Conservation (phyloP, 2,329 filamentous ascomycete genomes). For the Penicillium sp. region DNA sequence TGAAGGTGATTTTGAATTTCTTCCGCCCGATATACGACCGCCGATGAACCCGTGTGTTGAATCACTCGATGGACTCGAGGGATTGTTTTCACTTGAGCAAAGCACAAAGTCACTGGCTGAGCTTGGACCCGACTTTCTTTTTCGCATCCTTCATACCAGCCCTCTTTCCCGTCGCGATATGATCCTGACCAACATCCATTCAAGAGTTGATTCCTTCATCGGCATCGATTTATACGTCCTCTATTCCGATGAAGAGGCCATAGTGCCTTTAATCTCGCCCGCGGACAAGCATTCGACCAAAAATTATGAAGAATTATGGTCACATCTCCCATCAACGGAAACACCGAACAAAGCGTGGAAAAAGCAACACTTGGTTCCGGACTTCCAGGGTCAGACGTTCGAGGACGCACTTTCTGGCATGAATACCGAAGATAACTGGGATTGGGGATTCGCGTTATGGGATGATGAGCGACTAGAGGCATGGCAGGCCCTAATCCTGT, state of each 20-base stretch:
- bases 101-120: background rate
- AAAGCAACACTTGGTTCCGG: background rate
- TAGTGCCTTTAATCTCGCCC: constrained; percentile 12
- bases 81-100: no score
- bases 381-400: background rate
- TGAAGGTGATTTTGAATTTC: no score
- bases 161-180: constrained; percentile 13
- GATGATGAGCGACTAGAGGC: background rate
- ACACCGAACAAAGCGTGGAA: constrained; percentile 16
- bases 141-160: constrained; percentile 9
- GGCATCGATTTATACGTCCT: background rate
- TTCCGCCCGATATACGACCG: no score
- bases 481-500: background rate
- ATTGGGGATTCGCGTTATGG: background rate
- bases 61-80: no score
- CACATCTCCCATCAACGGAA: constrained; percentile 3
- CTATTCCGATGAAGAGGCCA: background rate
- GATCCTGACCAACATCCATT: constrained; percentile 6
- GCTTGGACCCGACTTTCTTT: constrained; percentile 18
- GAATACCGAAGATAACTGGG: background rate
- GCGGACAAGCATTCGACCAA: constrained; percentile 13
- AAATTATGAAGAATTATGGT: constrained; percentile 6
- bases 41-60: no score
- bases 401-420: background rate
- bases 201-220: background rate